Percentiles rank a stretch among this genome's conserved stretches.
phyloP scores from a whole-genome alignment of 768 basidiomycete species.

The Porphyrellus cyaneotinctus region DNA sequence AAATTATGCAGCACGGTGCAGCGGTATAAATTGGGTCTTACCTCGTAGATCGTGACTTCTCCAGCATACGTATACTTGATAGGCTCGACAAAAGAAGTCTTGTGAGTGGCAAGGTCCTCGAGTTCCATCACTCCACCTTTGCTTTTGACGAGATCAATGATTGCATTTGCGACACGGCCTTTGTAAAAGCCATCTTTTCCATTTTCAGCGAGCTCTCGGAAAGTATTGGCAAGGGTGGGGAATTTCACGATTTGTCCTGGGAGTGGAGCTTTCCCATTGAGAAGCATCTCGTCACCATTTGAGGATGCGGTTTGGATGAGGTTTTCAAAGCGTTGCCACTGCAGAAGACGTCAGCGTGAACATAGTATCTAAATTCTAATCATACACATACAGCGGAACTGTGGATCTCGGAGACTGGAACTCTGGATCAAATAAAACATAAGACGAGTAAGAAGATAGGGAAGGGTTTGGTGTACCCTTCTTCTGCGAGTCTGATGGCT shows the following conservation, averaged over 20 bases:
- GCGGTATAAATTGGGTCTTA: slow-evolving; percentile 27
- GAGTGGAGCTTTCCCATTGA: slow-evolving; percentile 77
- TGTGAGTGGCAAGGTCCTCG: slow-evolving; percentile 85
- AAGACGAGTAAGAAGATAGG: neutral
- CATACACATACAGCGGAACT: slow-evolving; percentile 56
- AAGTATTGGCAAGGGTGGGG: slow-evolving; percentile 79
- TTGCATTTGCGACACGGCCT: slow-evolving; percentile 84
- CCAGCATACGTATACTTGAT: slow-evolving; percentile 85
- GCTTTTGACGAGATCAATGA: slow-evolving; percentile 79
- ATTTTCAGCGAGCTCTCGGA: slow-evolving; percentile 70
- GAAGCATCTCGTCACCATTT: slow-evolving; percentile 80
- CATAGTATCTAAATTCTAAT: neutral
- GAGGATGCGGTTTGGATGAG: slow-evolving; percentile 82
- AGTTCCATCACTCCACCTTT: slow-evolving; percentile 92
- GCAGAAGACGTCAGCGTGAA: slow-evolving; percentile 5
- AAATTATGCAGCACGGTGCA: neutral
- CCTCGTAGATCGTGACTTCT: slow-evolving; percentile 91
- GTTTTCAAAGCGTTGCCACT: slow-evolving; percentile 53
- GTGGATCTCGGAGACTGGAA: slow-evolving; percentile 84
- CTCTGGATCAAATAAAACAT: slow-evolving; percentile 38
- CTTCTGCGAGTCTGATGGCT: slow-evolving; percentile 87
- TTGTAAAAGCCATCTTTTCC: slow-evolving; percentile 95
- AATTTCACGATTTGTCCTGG: slow-evolving; percentile 82
- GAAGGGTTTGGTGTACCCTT: slow-evolving; percentile 55
- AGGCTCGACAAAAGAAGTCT: slow-evolving; percentile 78